Percentiles rank a stretch among this genome's conserved stretches.
Conservation (phyloP, 257 asterid species). For the Anisodus tanguticus region DNA sequence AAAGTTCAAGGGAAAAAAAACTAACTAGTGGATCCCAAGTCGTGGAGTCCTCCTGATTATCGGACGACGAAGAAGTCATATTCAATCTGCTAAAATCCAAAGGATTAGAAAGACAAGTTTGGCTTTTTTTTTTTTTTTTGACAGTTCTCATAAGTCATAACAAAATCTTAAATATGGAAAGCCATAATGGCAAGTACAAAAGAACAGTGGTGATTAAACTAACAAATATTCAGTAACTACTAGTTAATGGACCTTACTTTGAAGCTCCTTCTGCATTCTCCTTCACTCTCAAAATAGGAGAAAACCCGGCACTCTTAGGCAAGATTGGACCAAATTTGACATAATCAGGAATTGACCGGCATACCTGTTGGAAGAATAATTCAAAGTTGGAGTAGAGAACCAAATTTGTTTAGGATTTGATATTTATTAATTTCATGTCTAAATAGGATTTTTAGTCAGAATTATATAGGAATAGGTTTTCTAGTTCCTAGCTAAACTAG, state of each 20-base stretch:
- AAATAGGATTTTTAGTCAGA: too few relatives aligned
- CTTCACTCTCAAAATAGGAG: constrained; percentile 49
- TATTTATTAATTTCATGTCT: too few relatives aligned
- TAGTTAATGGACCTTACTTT: constrained; percentile 40
- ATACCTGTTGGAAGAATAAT: constrained; percentile 24
- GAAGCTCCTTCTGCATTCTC: constrained; percentile 42
- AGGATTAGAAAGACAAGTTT: not conserved
- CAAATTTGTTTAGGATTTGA: too few relatives aligned
- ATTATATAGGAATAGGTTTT: too few relatives aligned
- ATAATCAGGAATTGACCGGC: constrained; percentile 66
- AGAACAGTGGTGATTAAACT: not conserved
- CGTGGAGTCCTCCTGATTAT: constrained; percentile 48
- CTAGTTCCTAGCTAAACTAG: too few relatives aligned
- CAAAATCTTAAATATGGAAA: not conserved
- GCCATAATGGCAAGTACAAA: not conserved
- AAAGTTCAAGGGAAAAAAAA: not conserved
- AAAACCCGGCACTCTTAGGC: constrained; percentile 82
- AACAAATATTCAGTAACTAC: not conserved
- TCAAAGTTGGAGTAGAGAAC: too few relatives aligned
- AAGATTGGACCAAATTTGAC: constrained; percentile 82
- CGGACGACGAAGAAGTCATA: constrained; percentile 38
- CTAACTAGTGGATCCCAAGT: constrained; percentile 60
- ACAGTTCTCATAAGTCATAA: not conserved
- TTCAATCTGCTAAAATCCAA: constrained; percentile 47
- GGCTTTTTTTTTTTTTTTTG: not conserved